Evolutionary conservation across 768 basidiomycete genomes (phyloP).

Genomic region (Hericium rajendrae): DNA sequence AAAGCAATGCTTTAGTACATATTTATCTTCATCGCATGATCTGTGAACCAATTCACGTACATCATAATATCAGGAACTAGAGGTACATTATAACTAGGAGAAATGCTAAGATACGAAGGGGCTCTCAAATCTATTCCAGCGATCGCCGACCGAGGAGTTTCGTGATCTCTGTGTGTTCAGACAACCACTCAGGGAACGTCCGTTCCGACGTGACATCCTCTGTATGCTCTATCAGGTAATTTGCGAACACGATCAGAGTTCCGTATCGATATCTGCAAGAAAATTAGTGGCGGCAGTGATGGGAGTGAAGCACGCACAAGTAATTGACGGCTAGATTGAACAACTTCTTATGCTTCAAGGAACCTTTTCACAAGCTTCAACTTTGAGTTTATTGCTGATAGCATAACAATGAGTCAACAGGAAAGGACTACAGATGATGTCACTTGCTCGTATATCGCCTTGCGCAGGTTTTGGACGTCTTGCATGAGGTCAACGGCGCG

Average conservation of each 20-base stretch:
- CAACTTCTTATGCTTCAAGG: conserved; percentile 66
- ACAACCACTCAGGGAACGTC: conserved; percentile 78
- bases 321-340: conserved; percentile 81
- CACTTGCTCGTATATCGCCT: conserved; percentile 88
- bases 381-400: conserved; percentile 80
- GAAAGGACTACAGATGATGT: not conserved
- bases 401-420: not conserved
- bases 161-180: conserved; percentile 76
- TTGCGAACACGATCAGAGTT: conserved; percentile 86
- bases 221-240: conserved; percentile 75
- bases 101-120: too few relatives aligned
- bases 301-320: conserved; percentile 36
- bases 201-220: conserved; percentile 27
- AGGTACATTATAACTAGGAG: too few relatives aligned
- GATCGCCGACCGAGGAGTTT: conserved; percentile 59
- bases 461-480: conserved; percentile 93
- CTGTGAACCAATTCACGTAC: too few relatives aligned
- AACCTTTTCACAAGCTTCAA: conserved; percentile 72
- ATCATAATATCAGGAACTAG: too few relatives aligned
- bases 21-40: too few relatives aligned
- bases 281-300: conserved; percentile 5
- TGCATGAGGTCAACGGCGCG: conserved; percentile 86
- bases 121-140: conserved; percentile 39
- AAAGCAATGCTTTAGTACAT: too few relatives aligned
- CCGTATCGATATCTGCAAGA: conserved; percentile 71